Conservation (phyloP, 108 stramenopile species). For the Fistulifera pelliculosa region DNA sequence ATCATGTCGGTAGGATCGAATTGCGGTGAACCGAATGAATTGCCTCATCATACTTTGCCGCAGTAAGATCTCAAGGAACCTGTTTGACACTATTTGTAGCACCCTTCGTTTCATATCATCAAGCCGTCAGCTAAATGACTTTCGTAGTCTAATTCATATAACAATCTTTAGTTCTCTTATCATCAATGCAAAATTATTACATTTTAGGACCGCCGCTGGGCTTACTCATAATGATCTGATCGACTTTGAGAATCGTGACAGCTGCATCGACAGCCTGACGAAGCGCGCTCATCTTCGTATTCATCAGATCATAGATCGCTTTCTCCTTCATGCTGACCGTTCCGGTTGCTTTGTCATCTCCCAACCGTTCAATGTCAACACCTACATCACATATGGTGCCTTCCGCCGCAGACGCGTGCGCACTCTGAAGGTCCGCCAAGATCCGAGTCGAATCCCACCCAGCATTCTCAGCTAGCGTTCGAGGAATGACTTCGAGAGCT, state of each 20-base stretch:
- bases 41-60: too few relatives aligned
- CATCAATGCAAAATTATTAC: constrained; percentile 5
- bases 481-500: constrained; percentile 91
- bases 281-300: constrained; percentile 84
- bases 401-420: constrained; percentile 81
- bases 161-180: too few relatives aligned
- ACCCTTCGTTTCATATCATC: too few relatives aligned
- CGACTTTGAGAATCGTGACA: constrained; percentile 91
- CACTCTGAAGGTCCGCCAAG: constrained; percentile 79
- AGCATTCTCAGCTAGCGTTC: constrained; percentile 93
- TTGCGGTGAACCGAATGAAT: too few relatives aligned
- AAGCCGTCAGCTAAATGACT: too few relatives aligned
- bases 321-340: constrained; percentile 36
- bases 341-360: constrained; percentile 4
- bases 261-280: constrained; percentile 94
- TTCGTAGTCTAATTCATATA: too few relatives aligned
- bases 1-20: too few relatives aligned
- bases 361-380: constrained; percentile 75
- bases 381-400: constrained; percentile 42
- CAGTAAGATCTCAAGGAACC: too few relatives aligned
- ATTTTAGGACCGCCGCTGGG: constrained; percentile 88
- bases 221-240: constrained; percentile 99
- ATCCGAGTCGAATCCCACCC: constrained; percentile 85
- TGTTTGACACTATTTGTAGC: too few relatives aligned
- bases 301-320: constrained; percentile 68